Evolutionary conservation across 1,139 yeast species (phyloP).

Genomic region (Candida neerlandica): DNA sequence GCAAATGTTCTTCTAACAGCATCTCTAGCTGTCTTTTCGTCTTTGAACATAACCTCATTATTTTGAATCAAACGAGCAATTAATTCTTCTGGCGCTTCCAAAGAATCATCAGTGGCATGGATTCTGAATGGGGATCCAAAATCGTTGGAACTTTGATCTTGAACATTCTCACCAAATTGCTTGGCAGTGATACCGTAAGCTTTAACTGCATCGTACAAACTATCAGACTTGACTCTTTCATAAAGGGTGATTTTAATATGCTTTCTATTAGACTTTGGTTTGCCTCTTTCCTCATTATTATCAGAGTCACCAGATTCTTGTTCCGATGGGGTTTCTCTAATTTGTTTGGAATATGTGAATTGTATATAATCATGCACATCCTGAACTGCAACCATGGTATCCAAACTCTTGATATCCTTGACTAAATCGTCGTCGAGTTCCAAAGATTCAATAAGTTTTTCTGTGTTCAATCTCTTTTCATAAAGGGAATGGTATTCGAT

Average conservation of each 20-base stretch:
- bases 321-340: conserved; percentile 46
- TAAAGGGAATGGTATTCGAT: conserved; percentile 85
- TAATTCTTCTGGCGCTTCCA: conserved; percentile 63
- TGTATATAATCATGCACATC: conserved; percentile 85
- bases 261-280: conserved; percentile 43
- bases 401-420: conserved; percentile 60
- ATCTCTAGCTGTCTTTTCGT: conserved; percentile 64
- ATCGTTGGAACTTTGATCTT: conserved; percentile 54
- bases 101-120: conserved; percentile 75
- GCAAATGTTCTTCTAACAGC: conserved; percentile 78
- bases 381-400: conserved; percentile 77
- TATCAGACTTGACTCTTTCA: conserved; percentile 74
- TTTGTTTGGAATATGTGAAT: conserved; percentile 75
- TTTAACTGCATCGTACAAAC: conserved; percentile 66
- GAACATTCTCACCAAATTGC: conserved; percentile 82
- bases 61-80: conserved; percentile 58
- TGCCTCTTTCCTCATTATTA: conserved; percentile 10
- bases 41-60: conserved; percentile 58
- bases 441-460: conserved; percentile 57
- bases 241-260: conserved; percentile 74
- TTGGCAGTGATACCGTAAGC: conserved; percentile 79
- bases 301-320: conserved; percentile 17
- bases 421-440: conserved; percentile 58
- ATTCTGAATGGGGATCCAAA: conserved; percentile 59
- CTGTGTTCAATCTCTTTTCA: conserved; percentile 70